A percentile compares a stretch with the other conserved stretches of the same genome.
Conservation (phyloP, 495 filamentous ascomycete genomes). For the Cercophora scortea region DNA sequence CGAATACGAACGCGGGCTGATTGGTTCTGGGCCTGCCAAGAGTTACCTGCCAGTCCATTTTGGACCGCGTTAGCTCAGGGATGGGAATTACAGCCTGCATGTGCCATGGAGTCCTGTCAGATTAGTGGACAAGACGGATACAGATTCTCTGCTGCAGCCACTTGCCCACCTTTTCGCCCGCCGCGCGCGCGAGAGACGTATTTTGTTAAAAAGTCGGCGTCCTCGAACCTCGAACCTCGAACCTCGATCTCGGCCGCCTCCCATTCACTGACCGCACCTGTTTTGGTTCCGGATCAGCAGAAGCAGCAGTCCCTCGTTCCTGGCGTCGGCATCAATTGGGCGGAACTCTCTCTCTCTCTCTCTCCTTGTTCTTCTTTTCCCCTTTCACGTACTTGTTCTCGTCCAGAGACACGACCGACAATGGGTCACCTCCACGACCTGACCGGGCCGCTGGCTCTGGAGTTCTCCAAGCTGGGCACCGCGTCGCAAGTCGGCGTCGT, state of each 20-base stretch:
- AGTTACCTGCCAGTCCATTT: neutral
- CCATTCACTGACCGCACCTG: neutral
- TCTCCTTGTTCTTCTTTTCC: no score
- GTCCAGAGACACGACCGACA: no score
- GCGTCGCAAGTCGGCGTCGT: conserved; percentile 38
- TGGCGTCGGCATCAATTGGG: neutral
- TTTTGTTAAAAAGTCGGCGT: neutral
- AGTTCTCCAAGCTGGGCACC: conserved; percentile 33
- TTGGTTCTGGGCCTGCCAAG: conserved; percentile 10
- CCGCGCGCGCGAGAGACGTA: neutral
- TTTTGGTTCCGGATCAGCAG: neutral
- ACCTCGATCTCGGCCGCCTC: neutral
- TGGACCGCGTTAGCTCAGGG: neutral
- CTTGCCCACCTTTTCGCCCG: neutral
- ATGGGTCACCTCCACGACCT: conserved; percentile 48
- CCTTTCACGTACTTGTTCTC: no score
- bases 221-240: no score
- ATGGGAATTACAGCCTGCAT: neutral
- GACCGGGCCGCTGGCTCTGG: conserved; percentile 34
- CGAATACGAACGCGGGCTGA: conserved; percentile 24
- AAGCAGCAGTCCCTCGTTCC: no score
- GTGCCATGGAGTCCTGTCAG: no score
- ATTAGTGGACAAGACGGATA: no score
- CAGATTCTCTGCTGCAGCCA: neutral
- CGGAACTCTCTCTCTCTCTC: no score